These are phyloP conservation scores for Sclerotinia trifoliorum DNA, from an alignment of 2,329 filamentous ascomycete species.

Conservation along the genomic window DNA sequence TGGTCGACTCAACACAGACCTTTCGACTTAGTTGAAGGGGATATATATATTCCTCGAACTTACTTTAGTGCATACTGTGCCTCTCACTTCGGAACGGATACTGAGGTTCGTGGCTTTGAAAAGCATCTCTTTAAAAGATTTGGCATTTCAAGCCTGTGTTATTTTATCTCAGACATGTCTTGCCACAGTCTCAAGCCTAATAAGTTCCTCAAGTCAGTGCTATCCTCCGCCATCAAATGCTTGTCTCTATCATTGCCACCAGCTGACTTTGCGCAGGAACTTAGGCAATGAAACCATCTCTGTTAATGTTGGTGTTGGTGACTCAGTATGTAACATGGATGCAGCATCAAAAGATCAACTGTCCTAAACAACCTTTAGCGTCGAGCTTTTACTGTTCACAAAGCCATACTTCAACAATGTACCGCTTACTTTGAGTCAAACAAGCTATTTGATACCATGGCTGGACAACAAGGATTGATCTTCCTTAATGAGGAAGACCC, in stretches of 20 bases:
- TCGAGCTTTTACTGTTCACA: constrained; percentile 27
- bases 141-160: background rate
- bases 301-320: constrained; percentile 14
- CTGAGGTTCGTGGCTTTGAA: fast-evolving
- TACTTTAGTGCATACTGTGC: too few relatives aligned
- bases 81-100: background rate
- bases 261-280: background rate
- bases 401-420: constrained; percentile 23
- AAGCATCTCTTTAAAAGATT: background rate
- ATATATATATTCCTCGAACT: too few relatives aligned
- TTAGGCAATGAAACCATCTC: constrained; percentile 13
- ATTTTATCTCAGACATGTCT: constrained; percentile 19
- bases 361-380: constrained; percentile 1
- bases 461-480: constrained; percentile 23
- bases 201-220: constrained; percentile 21
- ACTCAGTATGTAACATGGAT: constrained; percentile 15
- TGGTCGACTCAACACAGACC: too few relatives aligned
- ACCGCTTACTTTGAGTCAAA: constrained; percentile 25
- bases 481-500: constrained; percentile 25
- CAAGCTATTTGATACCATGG: constrained; percentile 14
- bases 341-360: too few relatives aligned
- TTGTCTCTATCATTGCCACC: background rate
- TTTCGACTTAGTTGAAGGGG: too few relatives aligned
- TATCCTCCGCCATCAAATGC: background rate
- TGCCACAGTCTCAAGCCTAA: constrained; percentile 27